Evolutionary conservation across 192 early-diverging fungal species (phyloP).

Genomic region (Linderina pennispora): DNA sequence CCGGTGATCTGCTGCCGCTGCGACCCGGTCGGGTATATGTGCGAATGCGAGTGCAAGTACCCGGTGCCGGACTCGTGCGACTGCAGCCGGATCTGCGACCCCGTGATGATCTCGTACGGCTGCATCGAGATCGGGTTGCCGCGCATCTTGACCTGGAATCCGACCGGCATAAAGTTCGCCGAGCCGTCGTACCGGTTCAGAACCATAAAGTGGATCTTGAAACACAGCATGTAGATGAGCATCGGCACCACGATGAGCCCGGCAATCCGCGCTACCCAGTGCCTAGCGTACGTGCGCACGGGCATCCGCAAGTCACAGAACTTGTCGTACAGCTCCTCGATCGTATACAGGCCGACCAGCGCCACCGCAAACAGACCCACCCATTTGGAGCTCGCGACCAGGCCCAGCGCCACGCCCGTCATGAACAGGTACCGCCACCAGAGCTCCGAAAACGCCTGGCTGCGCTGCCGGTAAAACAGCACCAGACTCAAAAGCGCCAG

Average conservation of each 20-base stretch:
- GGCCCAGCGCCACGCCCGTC: conserved; percentile 84
- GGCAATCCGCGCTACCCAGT: conserved; percentile 78
- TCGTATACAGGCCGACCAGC: conserved; percentile 44
- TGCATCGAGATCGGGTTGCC: conserved; percentile 24
- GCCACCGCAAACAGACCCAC: conserved; percentile 92
- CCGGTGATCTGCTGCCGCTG: conserved; percentile 77
- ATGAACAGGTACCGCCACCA: conserved; percentile 87
- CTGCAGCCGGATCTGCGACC: conserved; percentile 30
- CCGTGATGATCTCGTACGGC: conserved; percentile 40
- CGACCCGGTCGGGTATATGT: conserved; percentile 55
- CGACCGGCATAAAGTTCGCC: conserved; percentile 45
- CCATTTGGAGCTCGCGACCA: conserved; percentile 90
- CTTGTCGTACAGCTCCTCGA: conserved; percentile 36
- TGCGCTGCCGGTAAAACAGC: conserved; percentile 66
- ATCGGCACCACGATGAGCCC: conserved; percentile 81
- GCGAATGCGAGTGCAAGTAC: conserved; percentile 56
- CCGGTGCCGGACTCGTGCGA: conserved; percentile 25
- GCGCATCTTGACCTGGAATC: conserved; percentile 21
- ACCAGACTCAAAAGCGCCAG: conserved; percentile 60
- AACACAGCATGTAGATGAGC: conserved; percentile 70
- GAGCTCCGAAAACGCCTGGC: conserved; percentile 64
- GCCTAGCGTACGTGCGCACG: conserved; percentile 62
- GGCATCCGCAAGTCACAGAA: conserved; percentile 37
- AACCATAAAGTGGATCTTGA: conserved; percentile 84
- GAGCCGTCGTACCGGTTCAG: conserved; percentile 52